phyloP scores from a whole-genome alignment of 1,284 basidiomycete species.

The Phaffia rhodozyma region DNA sequence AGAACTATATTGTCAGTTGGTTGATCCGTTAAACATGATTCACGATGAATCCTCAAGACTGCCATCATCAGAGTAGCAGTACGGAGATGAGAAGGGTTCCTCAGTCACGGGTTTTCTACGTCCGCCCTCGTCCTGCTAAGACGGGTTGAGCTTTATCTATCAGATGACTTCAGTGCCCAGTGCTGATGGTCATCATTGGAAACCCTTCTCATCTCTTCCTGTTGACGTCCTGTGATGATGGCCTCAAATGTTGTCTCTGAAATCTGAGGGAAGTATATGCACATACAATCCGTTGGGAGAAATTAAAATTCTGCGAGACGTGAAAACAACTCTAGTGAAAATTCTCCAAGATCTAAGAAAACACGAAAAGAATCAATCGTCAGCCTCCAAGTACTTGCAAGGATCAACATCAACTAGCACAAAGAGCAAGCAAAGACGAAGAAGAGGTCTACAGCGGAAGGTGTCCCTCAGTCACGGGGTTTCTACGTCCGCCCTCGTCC shows the following conservation, averaged over 20 bases:
- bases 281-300: conserved; percentile 19
- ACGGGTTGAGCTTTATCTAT: conserved; percentile 19
- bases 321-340: not conserved
- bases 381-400: not conserved
- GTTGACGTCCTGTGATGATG: no score
- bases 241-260: no score
- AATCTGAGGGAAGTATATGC: no score
- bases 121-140: conserved; percentile 36
- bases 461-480: conserved; percentile 38
- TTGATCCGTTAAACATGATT: no score
- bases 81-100: conserved; percentile 15
- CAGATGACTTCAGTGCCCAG: conserved; percentile 17
- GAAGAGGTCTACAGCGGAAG: not conserved
- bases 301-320: conserved; percentile 19
- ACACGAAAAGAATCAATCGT: not conserved
- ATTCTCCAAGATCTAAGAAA: not conserved
- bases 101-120: conserved; percentile 42
- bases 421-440: not conserved
- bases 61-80: no score
- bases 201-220: not conserved
- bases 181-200: conserved; percentile 18
- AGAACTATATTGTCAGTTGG: conserved; percentile 13
- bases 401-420: not conserved
- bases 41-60: no score
- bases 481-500: conserved; percentile 39